These are phyloP conservation scores for Tetrahymena borealis DNA, from an alignment of 73 alveolate species.

Conservation along the genomic window DNA sequence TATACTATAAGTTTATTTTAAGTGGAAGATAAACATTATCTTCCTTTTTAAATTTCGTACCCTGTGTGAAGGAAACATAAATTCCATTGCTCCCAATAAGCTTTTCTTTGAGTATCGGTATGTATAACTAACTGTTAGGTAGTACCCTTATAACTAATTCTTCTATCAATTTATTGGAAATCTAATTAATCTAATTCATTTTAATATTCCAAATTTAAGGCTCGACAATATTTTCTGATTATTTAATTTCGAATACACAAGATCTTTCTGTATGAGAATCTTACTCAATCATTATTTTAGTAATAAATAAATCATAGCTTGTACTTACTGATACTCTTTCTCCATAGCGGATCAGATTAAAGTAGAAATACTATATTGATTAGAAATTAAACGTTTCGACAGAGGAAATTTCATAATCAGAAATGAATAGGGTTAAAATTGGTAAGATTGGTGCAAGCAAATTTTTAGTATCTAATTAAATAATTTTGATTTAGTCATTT, in stretches of 20 bases:
- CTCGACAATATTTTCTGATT: not conserved
- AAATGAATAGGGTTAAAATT: not conserved
- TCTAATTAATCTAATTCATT: not conserved
- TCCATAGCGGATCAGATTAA: not conserved
- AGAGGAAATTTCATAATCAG: not conserved
- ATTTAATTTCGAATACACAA: not conserved
- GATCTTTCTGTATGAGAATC: not conserved
- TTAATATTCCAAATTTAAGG: not conserved
- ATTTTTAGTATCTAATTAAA: not conserved
- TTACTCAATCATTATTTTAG: not conserved
- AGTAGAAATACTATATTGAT: not conserved
- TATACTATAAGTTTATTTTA: not conserved
- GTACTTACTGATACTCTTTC: not conserved
- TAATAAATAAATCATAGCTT: not conserved
- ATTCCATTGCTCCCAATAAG: not conserved
- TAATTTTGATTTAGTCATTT: not conserved
- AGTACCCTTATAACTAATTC: not conserved
- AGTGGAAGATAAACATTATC: not conserved
- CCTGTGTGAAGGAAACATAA: not conserved
- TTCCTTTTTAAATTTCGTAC: not conserved
- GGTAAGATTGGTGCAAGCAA: not conserved
- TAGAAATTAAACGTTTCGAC: not conserved
- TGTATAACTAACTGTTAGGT: not conserved
- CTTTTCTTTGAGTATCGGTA: not conserved
- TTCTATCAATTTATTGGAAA: not conserved